A percentile compares a stretch with the other conserved stretches of the same genome.
Conservation (phyloP, 805 yeast genomes). For the Wickerhamiella alocasiicola region DNA sequence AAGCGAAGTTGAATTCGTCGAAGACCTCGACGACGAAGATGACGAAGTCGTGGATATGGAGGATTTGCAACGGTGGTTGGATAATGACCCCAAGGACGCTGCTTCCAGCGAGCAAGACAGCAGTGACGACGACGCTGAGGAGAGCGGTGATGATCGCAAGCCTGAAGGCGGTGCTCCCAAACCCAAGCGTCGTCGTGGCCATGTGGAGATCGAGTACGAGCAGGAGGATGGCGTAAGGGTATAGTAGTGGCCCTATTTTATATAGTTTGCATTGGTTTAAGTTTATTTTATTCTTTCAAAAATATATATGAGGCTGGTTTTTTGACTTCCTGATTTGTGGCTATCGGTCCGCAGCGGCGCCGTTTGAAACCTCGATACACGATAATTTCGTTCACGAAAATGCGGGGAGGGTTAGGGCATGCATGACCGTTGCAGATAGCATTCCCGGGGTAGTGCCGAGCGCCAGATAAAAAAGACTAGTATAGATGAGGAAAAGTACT, state of each 20-base stretch:
- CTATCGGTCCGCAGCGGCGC: too few species aligned
- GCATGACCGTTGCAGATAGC: too few species aligned
- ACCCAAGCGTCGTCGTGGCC: conserved; percentile 30
- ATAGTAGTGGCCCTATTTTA: background rate
- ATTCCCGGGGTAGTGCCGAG: too few species aligned
- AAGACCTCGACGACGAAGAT: conserved; percentile 82
- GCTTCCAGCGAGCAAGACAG: conserved; percentile 24
- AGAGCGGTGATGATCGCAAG: conserved; percentile 24
- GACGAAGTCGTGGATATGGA: conserved; percentile 59
- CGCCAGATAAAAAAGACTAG: too few species aligned
- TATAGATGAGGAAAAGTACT: too few species aligned
- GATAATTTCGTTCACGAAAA: too few species aligned
- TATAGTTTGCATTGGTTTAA: too few species aligned
- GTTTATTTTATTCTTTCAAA: background rate
- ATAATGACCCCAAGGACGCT: conserved; percentile 30
- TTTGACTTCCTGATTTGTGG: background rate
- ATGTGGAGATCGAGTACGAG: conserved; percentile 80
- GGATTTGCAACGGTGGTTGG: conserved; percentile 81
- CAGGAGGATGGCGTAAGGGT: conserved; percentile 35
- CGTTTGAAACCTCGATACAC: too few species aligned
- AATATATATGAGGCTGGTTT: too few species aligned
- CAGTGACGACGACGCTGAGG: conserved; percentile 25
- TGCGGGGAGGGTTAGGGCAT: too few species aligned
- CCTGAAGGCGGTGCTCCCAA: conserved; percentile 26
- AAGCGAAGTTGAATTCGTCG: conserved; percentile 50